Base-by-base conservation (phyloP, 257 asterid species). In the Solanum bulbocastanum region DNA sequence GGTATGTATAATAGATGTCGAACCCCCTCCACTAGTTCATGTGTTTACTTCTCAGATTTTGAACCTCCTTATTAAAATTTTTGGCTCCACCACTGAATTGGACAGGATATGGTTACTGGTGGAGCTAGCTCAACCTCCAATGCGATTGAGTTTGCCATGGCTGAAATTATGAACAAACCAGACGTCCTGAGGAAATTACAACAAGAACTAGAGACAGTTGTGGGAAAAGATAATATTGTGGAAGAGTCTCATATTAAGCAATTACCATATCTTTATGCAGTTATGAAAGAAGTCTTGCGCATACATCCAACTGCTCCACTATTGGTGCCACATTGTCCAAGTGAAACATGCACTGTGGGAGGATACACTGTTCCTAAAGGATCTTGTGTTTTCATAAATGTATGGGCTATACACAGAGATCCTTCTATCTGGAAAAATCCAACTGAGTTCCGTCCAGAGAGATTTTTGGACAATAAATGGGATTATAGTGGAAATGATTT, bases 81-180 rank as follows among this genome's bases (percentile, higher is more conserved):
- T 30, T 30, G 30, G 30, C 30, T 30, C 30, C 30, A 1, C 30
- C 30, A 30, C 30, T 30, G 30, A 30, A 30, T 30, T 30, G 30
- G 30, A 44, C 88, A 95, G 96, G 98, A 94, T 68, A 93, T 95
- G 97, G 93, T 94, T 1, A 94, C 93, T 0, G 98, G 95, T 8
- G 98, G 98, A n/a, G 93, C 95, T 0, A 96, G 95, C 62, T 93
- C 98, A 16, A 93, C 96, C 20, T 90, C 98, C 13, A 96, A 92
- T 88, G 33, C 94, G 0, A 52, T 94, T 9, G 98, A 94, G 69
- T 96, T 68, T 39, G 94, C 98, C 42, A 52, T 96, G 88, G 94
- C 98, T 0, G 96, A 96, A 86, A 88, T 96, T 86, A 91, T 95
- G 92, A 92, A 93, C 89, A 56, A 20, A 56, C 62, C n/a, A 18